Conservation (phyloP, 1,284 basidiomycete genomes). For the Pseudozyma pruni region DNA sequence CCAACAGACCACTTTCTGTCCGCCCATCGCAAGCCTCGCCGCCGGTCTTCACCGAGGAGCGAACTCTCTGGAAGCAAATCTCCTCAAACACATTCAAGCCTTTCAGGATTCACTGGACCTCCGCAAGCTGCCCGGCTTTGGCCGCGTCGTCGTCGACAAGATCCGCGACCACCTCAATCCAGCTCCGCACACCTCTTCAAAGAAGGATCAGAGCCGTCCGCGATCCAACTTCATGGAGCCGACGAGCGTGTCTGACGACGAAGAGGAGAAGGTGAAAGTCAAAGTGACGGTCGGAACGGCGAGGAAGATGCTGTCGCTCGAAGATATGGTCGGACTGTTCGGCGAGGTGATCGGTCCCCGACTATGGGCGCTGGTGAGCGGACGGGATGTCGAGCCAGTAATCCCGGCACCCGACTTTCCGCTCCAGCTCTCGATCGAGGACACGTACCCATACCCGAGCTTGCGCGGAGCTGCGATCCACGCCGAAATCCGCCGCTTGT, state of each 20-base stretch:
- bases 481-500: slow-evolving; percentile 37
- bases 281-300: slow-evolving; percentile 35
- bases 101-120: slow-evolving; percentile 64
- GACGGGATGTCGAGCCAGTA: slow-evolving; percentile 64
- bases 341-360: slow-evolving; percentile 52
- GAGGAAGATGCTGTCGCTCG: slow-evolving; percentile 38
- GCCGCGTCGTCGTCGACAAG: slow-evolving; percentile 44
- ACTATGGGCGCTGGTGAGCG: slow-evolving; percentile 64
- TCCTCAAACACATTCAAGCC: slow-evolving; percentile 38
- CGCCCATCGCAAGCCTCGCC: slow-evolving; percentile 5
- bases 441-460: slow-evolving; percentile 59
- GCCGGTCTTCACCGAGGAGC: background rate
- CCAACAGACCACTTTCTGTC: slow-evolving; percentile 62
- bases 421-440: slow-evolving; percentile 67
- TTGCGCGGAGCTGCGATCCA: slow-evolving; percentile 36
- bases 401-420: slow-evolving; percentile 65
- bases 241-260: slow-evolving; percentile 20
- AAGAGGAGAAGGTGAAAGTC: slow-evolving; percentile 16
- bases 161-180: slow-evolving; percentile 37
- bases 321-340: slow-evolving; percentile 47
- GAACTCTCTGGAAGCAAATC: slow-evolving; percentile 1
- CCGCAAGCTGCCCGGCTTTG: slow-evolving; percentile 56
- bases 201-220: background rate
- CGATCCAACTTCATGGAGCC: slow-evolving; percentile 31
- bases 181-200: background rate